Evolutionary conservation across 176 grass and related monocot genomes (phyloP).

Genomic region (Zoysia japonica): DNA sequence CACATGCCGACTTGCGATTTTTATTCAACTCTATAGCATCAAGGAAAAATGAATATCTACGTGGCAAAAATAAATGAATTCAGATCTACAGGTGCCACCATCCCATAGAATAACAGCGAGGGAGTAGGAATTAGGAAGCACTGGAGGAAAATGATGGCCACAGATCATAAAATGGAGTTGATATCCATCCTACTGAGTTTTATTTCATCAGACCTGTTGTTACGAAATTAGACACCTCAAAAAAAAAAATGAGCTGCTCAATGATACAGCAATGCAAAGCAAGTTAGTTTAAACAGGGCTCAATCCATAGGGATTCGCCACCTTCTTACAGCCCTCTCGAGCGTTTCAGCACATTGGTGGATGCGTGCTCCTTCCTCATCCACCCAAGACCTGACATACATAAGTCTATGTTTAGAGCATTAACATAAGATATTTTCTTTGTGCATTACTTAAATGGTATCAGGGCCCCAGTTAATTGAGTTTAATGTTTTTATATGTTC

Average conservation of each 20-base stretch:
- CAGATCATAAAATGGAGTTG: not conserved
- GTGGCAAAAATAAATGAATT: not conserved
- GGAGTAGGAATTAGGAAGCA: not conserved
- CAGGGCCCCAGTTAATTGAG: not conserved
- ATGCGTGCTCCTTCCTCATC: slow-evolving; percentile 52
- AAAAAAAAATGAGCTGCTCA: not conserved
- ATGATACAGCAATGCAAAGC: not conserved
- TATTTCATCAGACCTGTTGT: not conserved
- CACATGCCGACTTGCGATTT: too few relatives aligned
- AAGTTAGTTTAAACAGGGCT: not conserved
- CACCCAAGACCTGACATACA: slow-evolving; percentile 59
- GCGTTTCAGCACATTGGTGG: slow-evolving; percentile 43
- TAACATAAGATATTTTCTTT: not conserved
- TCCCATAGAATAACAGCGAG: not conserved
- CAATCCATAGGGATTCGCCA: slow-evolving; percentile 51
- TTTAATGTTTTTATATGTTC: not conserved
- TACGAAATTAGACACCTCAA: not conserved
- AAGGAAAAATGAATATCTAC: not conserved
- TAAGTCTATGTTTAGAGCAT: not conserved
- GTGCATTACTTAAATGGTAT: not conserved
- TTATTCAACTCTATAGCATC: not conserved
- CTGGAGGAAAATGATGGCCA: not conserved
- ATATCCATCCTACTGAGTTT: not conserved
- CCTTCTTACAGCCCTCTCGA: slow-evolving; percentile 58
- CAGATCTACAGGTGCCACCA: too few relatives aligned